Conservation (phyloP, 805 yeast genomes). For the Torulaspora quercuum region DNA sequence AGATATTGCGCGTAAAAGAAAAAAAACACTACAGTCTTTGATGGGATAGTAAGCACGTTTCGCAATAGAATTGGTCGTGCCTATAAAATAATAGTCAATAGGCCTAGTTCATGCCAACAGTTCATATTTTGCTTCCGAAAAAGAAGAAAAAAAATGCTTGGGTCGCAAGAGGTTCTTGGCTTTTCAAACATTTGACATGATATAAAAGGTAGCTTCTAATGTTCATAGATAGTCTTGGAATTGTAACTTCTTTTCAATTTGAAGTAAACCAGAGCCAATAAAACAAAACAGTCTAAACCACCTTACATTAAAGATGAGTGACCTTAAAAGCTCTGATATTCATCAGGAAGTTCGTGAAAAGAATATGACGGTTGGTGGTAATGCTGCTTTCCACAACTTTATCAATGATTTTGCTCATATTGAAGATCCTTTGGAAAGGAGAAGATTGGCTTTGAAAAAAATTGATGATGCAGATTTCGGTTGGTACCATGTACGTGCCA, state of each 20-base stretch:
- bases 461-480: conserved; percentile 77
- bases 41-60: no score
- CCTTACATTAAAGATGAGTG: conserved; percentile 4
- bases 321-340: conserved; percentile 7
- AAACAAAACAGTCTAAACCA: background rate
- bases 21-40: no score
- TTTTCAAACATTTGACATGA: no score
- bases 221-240: no score
- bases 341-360: conserved; percentile 24
- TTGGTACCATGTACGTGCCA: conserved; percentile 80
- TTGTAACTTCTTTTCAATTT: background rate
- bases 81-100: no score
- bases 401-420: conserved; percentile 75
- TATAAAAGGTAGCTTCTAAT: no score
- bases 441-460: conserved; percentile 79
- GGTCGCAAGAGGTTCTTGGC: background rate
- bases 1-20: no score
- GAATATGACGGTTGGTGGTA: conserved; percentile 62
- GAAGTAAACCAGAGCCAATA: background rate
- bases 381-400: conserved; percentile 82
- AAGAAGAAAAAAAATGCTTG: conserved; percentile 1
- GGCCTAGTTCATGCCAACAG: no score
- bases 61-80: no score
- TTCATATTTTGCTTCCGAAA: no score
- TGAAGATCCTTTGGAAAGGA: conserved; percentile 81